Percentiles rank a stretch among this genome's conserved stretches.
Evolutionary conservation across 495 filamentous ascomycete species (phyloP).

Genomic region (Oidiodendron maius): DNA sequence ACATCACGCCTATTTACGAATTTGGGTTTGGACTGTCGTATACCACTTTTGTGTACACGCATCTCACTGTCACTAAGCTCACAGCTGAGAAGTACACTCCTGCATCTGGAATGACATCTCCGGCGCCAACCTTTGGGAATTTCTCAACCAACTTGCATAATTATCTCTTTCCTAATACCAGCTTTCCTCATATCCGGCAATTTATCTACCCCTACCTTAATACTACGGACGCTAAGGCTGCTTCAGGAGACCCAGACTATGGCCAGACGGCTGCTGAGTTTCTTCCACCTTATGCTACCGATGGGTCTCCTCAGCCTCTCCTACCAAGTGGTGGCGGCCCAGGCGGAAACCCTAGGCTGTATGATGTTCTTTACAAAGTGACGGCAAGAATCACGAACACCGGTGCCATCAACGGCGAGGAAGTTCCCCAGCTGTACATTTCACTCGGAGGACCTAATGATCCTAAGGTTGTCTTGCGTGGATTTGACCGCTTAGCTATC

Average conservation of each 20-base stretch:
- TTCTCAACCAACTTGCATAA: slow-evolving; percentile 54
- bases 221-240: slow-evolving; percentile 55
- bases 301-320: slow-evolving; percentile 62
- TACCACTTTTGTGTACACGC: slow-evolving; percentile 77
- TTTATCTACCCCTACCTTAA: slow-evolving; percentile 92
- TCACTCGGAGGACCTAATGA: slow-evolving; percentile 73
- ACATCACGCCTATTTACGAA: slow-evolving; percentile 76
- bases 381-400: slow-evolving; percentile 80
- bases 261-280: slow-evolving; percentile 55
- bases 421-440: slow-evolving; percentile 84
- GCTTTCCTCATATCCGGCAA: slow-evolving; percentile 44
- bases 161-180: slow-evolving; percentile 64
- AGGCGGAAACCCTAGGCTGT: slow-evolving; percentile 80
- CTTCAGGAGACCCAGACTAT: slow-evolving; percentile 63
- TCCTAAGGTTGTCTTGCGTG: slow-evolving; percentile 65
- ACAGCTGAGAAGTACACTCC: slow-evolving; percentile 54
- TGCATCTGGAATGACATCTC: slow-evolving; percentile 57
- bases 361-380: slow-evolving; percentile 73
- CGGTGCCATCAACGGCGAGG: slow-evolving; percentile 66
- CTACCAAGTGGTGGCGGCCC: slow-evolving; percentile 59
- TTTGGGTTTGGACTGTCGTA: slow-evolving; percentile 91
- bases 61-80: slow-evolving; percentile 49
- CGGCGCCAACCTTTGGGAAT: slow-evolving; percentile 67
- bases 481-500: slow-evolving; percentile 77
- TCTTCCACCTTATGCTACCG: slow-evolving; percentile 60